Base-by-base conservation (phyloP, 345 rosid species). In the Populus davidiana region DNA sequence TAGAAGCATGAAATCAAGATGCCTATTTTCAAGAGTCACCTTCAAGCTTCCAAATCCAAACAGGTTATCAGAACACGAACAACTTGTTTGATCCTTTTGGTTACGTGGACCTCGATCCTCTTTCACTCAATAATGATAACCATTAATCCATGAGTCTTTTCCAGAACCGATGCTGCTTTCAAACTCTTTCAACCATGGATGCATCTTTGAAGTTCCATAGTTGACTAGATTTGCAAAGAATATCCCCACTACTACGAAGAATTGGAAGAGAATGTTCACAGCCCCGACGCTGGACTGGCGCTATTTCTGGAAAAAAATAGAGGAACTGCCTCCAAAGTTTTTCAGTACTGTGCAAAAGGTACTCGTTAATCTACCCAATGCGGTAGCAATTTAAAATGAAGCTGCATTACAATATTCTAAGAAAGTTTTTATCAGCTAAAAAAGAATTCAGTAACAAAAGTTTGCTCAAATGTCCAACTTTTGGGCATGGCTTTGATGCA, bases 161-260 rank as follows among this genome's bases (percentile, higher is more conserved):
- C 78, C 78, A 81, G 67, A 81, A 35, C 0, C 66, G 75, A 21
- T 73, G 84, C 18, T 73, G 72, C 84, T 77, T 77, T 78, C 81
- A 73, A 10, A 81, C 75, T n/a, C 74, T 14, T 47, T 81, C 78
- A 23, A 10, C 23, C 78, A 73, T 81, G 62, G 83, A 38, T 65
- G 79, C 36, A 62, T 35, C 25, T 35, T 63, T 27, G 67, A 33
- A 36, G 75, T n/a, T 18, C 23, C 47, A 66, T 69, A 80, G 38
- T 70, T 80, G 43, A 80, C 79, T 11, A 80, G 39, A 38, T 80
- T 75, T 11, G 79, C 83, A 18, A 65, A 29, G 4, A 75, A 65
- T 59, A 75, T 80, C 18, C 83, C 83, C 0, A 80, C 66, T 2
- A 76, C 70, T 7, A 80, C 76, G 20, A 80, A 80, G 14, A 80